Evolutionary conservation across 1,284 basidiomycete species (phyloP), one percentile per base, ranked within the genome.

Genomic region (Trametes versicolor): DNA sequence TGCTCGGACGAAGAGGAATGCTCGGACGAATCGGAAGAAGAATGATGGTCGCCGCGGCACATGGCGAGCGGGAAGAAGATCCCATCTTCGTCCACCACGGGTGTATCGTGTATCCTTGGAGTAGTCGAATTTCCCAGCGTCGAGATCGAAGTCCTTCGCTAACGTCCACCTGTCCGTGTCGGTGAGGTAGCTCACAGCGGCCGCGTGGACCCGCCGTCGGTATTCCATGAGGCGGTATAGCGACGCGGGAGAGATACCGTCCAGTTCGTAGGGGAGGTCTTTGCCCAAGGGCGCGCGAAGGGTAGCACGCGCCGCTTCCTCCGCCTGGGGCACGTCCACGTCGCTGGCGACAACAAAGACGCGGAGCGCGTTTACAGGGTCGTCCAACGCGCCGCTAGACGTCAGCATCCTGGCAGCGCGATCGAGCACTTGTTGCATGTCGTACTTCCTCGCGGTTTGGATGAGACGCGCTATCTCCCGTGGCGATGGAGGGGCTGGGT

Each of bases 401-500:
- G 71, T 52, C 1, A 71, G 45, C 39, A 69, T 12, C 69, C 73
- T n/a, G 27, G 34, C 49, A 9, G 57, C 32, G 27, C 25, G 27
- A 5, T 49, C 49, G 10, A 61, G 21, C 0, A 51, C 56, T 36
- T 60, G 25, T 53, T 78, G 74, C 76, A 81, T 80, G 15, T 70
- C 70, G 36, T 82, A 80, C 58, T 82, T 82, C n/a, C 71, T 58
- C 10, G 76, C 77, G 0, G 74, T 21, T 39, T 34, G 21, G 34
- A 53, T 25, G n/a, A 53, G 9, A n/a, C 71, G 70, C 19, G 56
- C 69, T 21, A 67, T 50, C 7, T 55, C 43, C 36, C 41, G 10
- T 21, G n/a, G 36, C 15, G 7, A 1, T 64, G 19, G 37, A 17
- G 5, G 3, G 17, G 9, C 15, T 17, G 19, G 9, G 37, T 39